phyloP scores from a whole-genome alignment of 2,329 filamentous ascomycete species.

The Calonectria hongkongensis region DNA sequence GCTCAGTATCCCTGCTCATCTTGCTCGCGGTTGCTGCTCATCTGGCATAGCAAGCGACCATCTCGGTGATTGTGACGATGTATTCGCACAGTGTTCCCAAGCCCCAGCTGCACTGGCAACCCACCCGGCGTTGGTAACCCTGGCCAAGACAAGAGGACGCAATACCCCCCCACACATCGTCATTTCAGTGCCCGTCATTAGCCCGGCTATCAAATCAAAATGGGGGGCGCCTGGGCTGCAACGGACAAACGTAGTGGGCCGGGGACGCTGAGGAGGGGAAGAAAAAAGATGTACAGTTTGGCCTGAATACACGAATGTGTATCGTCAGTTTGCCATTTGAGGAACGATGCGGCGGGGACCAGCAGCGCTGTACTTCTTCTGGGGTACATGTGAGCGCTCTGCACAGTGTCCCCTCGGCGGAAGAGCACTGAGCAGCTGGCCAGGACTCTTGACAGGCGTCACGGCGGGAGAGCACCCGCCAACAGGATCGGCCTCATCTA shows the following conservation, averaged over 20 bases:
- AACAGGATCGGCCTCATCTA: conserved; percentile 17
- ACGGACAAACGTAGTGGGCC: conserved; percentile 49
- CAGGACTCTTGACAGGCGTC: conserved; percentile 8
- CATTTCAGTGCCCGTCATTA: conserved; percentile 56
- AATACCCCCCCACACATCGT: conserved; percentile 54
- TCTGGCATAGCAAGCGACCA: conserved; percentile 2
- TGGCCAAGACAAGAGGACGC: conserved; percentile 50
- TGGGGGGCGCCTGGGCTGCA: conserved; percentile 50
- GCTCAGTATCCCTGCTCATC: neutral
- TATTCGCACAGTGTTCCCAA: conserved; percentile 52
- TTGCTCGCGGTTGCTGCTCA: neutral
- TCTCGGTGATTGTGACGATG: conserved; percentile 2
- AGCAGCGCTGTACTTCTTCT: conserved; percentile 1
- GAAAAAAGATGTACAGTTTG: conserved; percentile 33
- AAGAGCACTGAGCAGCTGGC: neutral
- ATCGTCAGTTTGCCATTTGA: conserved; percentile 18
- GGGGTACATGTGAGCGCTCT: neutral
- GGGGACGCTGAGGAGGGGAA: conserved; percentile 37
- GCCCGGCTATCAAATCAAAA: conserved; percentile 55
- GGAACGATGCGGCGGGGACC: conserved; percentile 9
- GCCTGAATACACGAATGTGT: conserved; percentile 25
- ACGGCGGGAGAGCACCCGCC: conserved; percentile 8
- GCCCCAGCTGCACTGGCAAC: conserved; percentile 53
- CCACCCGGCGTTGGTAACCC: conserved; percentile 48
- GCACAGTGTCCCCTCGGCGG: neutral